Conservation (phyloP, 495 filamentous ascomycete genomes). For the Bacidia gigantensis region DNA sequence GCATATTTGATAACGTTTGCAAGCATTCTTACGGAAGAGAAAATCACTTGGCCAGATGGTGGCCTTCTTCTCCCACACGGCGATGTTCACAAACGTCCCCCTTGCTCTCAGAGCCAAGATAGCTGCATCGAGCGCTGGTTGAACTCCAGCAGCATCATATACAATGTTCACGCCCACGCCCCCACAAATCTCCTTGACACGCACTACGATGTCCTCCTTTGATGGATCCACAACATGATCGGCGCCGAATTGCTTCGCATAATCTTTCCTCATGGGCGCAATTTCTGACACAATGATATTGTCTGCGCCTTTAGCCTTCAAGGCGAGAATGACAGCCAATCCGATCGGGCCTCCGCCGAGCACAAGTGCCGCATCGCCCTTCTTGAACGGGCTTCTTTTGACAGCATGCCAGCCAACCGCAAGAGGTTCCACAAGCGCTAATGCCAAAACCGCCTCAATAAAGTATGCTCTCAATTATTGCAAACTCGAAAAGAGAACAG, state of each 20-base stretch:
- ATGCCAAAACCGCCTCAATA: neutral
- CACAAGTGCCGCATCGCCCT: slow-evolving; percentile 37
- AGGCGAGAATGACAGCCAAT: slow-evolving; percentile 43
- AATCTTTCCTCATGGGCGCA: slow-evolving; percentile 32
- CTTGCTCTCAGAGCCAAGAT: slow-evolving; percentile 34
- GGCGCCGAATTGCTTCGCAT: slow-evolving; percentile 40
- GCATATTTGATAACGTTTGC: too few relatives aligned
- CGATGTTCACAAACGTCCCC: slow-evolving; percentile 48
- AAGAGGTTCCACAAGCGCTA: slow-evolving; percentile 47
- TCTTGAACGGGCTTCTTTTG: slow-evolving; percentile 35
- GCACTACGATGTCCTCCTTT: slow-evolving; percentile 35
- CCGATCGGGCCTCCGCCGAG: slow-evolving; percentile 52
- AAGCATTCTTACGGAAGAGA: slow-evolving; percentile 27
- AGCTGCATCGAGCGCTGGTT: slow-evolving; percentile 34
- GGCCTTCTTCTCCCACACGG: slow-evolving; percentile 44
- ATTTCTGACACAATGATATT: slow-evolving; percentile 46
- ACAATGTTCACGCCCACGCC: slow-evolving; percentile 39
- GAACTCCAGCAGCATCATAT: slow-evolving; percentile 46
- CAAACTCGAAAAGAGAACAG: too few relatives aligned
- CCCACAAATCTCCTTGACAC: slow-evolving; percentile 32
- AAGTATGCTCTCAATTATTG: neutral
- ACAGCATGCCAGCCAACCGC: slow-evolving; percentile 57
- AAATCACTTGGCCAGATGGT: slow-evolving; percentile 35
- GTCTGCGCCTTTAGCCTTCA: slow-evolving; percentile 34
- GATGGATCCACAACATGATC: slow-evolving; percentile 41